Evolutionary conservation across 2,329 filamentous ascomycete genomes (phyloP).

Genomic region (Claviceps fusiformis): DNA sequence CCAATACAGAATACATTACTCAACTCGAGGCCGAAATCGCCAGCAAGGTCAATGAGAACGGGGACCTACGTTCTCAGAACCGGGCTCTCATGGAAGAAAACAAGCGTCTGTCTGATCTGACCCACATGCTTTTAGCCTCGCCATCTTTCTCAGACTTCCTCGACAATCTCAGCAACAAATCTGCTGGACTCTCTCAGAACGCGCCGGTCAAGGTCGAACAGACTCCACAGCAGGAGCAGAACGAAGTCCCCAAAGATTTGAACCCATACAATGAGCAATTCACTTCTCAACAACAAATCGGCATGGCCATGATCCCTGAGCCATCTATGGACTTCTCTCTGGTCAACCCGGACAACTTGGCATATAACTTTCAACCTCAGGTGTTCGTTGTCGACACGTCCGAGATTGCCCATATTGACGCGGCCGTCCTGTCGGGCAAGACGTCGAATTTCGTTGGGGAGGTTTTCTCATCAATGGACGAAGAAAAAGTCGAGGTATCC

Average conservation of each 20-base stretch:
- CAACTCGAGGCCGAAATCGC: conserved; percentile 88
- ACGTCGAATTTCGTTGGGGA: conserved; percentile 38
- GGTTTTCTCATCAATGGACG: conserved; percentile 25
- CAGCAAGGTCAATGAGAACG: conserved; percentile 68
- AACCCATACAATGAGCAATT: conserved; percentile 46
- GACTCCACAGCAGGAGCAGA: conserved; percentile 25
- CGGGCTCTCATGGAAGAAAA: conserved; percentile 74
- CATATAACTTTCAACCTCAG: conserved; percentile 52
- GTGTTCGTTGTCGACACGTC: conserved; percentile 67
- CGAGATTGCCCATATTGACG: conserved; percentile 48
- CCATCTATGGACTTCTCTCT: conserved; percentile 61
- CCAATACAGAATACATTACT: conserved; percentile 70
- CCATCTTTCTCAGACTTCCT: conserved; percentile 74
- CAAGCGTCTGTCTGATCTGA: conserved; percentile 61
- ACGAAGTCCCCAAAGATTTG: conserved; percentile 49
- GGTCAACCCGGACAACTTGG: conserved; percentile 43
- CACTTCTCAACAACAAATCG: conserved; percentile 52
- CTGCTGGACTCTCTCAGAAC: conserved; percentile 28
- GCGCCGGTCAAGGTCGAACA: conserved; percentile 25
- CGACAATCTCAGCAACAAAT: conserved; percentile 52
- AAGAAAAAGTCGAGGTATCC: conserved; percentile 44
- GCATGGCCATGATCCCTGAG: conserved; percentile 75
- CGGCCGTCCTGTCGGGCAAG: conserved; percentile 59
- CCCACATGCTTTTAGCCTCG: conserved; percentile 69
- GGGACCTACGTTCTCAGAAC: conserved; percentile 70